phyloP scores from a whole-genome alignment of 768 basidiomycete species.

The Mycena crocata region DNA sequence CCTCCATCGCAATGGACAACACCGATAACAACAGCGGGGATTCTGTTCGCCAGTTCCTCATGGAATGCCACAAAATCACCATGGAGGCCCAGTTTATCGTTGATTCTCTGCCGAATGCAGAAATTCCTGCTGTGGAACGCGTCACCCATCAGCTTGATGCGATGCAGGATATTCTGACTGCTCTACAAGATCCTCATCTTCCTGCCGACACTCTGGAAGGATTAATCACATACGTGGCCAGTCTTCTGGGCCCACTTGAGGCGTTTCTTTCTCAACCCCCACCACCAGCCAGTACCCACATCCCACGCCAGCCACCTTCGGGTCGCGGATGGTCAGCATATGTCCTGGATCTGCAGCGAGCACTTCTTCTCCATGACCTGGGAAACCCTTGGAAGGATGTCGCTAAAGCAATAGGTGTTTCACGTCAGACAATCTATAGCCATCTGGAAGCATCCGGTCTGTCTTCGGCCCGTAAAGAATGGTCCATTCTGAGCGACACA shows the following conservation, averaged over 20 bases:
- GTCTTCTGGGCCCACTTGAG: background rate
- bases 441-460: background rate
- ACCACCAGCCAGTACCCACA: background rate
- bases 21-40: background rate
- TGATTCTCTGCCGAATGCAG: background rate
- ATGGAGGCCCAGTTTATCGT: background rate
- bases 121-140: background rate
- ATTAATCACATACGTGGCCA: background rate
- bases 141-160: background rate
- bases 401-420: background rate
- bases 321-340: background rate
- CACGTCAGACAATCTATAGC: background rate
- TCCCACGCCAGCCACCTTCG: background rate
- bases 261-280: background rate
- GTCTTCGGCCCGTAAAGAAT: background rate
- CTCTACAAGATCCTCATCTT: background rate
- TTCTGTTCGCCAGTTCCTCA: background rate
- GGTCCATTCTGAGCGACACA: background rate
- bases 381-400: conserved; percentile 1
- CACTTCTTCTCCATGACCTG: background rate
- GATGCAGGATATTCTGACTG: background rate
- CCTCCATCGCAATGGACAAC: too few relatives aligned
- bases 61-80: background rate
- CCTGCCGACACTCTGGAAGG: background rate
- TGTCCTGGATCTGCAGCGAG: background rate